A percentile compares a stretch with the other conserved stretches of the same genome.
Conservation (phyloP, 2,329 filamentous ascomycete genomes). For the Elsinoe fawcettii region DNA sequence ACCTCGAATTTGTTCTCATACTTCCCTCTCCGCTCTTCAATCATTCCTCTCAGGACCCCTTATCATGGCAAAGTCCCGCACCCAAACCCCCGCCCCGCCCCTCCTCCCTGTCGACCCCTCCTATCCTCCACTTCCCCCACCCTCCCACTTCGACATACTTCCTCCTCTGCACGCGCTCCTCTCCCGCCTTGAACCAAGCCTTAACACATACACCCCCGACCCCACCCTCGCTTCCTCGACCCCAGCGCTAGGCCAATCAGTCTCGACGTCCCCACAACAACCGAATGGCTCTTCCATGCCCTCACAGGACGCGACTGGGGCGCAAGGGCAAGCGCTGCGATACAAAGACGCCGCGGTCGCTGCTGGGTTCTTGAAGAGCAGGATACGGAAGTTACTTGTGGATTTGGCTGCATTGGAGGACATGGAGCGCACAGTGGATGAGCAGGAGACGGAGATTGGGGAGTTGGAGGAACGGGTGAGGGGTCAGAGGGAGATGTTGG, state of each 20-base stretch:
- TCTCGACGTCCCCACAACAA: background rate
- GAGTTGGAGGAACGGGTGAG: slow-evolving; percentile 57
- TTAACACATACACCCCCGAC: slow-evolving; percentile 15
- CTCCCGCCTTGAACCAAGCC: slow-evolving; percentile 49
- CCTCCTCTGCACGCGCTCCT: slow-evolving; percentile 74
- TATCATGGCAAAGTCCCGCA: slow-evolving; percentile 12
- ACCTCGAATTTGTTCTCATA: background rate
- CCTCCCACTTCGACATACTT: slow-evolving; percentile 77
- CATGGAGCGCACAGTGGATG: slow-evolving; percentile 56
- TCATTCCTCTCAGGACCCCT: background rate
- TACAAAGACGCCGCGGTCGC: slow-evolving; percentile 73
- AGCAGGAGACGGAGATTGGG: slow-evolving; percentile 64
- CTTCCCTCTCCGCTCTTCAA: background rate
- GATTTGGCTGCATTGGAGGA: slow-evolving; percentile 61
- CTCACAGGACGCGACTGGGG: background rate
- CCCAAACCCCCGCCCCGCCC: slow-evolving; percentile 9
- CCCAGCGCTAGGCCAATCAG: background rate
- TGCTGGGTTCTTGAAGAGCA: slow-evolving; percentile 66
- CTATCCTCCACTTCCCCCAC: slow-evolving; percentile 59
- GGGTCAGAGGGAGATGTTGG: slow-evolving; percentile 54
- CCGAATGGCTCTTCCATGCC: background rate
- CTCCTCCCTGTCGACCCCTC: slow-evolving; percentile 28
- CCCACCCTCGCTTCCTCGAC: slow-evolving; percentile 4
- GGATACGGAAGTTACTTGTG: slow-evolving; percentile 62
- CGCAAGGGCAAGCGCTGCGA: slow-evolving; percentile 38